Evolutionary conservation across 2,329 filamentous ascomycete species (phyloP).

Genomic region (Penicillium sp.): DNA sequence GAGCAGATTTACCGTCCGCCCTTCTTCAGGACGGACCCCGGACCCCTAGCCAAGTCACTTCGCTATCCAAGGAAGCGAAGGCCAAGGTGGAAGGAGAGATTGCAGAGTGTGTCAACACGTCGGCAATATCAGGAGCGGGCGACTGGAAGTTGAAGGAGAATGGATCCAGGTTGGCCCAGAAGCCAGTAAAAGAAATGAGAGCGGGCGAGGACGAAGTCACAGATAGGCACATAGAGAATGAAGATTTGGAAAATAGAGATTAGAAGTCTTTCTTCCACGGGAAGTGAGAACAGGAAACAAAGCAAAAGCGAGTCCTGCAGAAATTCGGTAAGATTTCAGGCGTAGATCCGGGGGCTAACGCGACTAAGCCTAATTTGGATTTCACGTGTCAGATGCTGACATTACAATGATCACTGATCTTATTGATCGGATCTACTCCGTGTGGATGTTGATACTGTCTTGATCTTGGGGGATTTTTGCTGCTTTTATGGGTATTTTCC

Average conservation of each 20-base stretch:
- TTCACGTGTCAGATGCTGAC: conserved; percentile 22
- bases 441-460: neutral
- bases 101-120: conserved; percentile 15
- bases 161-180: conserved; percentile 22
- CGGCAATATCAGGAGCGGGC: conserved; percentile 15
- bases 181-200: conserved; percentile 32
- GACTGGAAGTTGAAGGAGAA: conserved; percentile 17
- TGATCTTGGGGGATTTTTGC: neutral
- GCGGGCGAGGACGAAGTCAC: conserved; percentile 25
- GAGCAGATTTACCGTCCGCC: conserved; percentile 51
- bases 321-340: conserved; percentile 21
- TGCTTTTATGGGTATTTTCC: no score
- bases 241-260: conserved; percentile 4
- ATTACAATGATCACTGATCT: conserved; percentile 1
- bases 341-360: conserved; percentile 23
- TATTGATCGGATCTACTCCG: conserved; percentile 1
- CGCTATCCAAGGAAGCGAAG: conserved; percentile 27
- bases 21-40: conserved; percentile 53
- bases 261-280: conserved; percentile 6
- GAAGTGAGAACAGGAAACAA: conserved; percentile 10
- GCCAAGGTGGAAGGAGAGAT: conserved; percentile 20
- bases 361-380: conserved; percentile 19
- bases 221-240: conserved; percentile 40
- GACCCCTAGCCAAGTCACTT: conserved; percentile 49
- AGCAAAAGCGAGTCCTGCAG: conserved; percentile 3